Percentiles rank a stretch among this genome's conserved stretches.
phyloP scores from a whole-genome alignment of 2,329 filamentous ascomycete genomes.

The Penicillium sp. region DNA sequence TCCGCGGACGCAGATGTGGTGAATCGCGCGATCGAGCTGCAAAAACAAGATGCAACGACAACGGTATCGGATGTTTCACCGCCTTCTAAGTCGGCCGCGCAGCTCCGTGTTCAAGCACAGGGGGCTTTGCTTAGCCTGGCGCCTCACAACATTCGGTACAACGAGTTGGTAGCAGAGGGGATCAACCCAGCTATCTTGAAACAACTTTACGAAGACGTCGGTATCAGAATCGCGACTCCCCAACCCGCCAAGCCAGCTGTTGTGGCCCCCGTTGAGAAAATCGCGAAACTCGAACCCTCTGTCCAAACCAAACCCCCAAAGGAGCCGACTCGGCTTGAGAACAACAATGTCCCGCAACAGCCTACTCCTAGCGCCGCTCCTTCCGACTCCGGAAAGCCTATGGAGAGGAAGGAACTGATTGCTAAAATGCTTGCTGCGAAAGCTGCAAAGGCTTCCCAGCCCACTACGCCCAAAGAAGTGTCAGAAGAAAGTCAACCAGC shows the following conservation, averaged over 20 bases:
- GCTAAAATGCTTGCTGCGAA: slow-evolving; percentile 77
- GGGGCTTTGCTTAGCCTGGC: slow-evolving; percentile 69
- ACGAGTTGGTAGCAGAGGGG: slow-evolving; percentile 75
- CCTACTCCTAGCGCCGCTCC: neutral
- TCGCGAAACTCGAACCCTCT: neutral
- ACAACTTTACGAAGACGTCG: slow-evolving; percentile 71
- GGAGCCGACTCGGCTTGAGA: neutral
- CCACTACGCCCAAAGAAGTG: slow-evolving; percentile 24
- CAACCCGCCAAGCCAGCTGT: neutral
- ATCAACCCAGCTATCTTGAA: slow-evolving; percentile 69
- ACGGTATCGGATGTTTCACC: neutral
- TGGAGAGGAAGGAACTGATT: slow-evolving; percentile 77
- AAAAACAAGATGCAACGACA: slow-evolving; percentile 13
- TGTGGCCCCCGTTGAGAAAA: slow-evolving; percentile 17
- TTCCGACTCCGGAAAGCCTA: slow-evolving; percentile 47
- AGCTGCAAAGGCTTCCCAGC: slow-evolving; percentile 58
- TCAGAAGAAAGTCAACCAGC: slow-evolving; percentile 15
- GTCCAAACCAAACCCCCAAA: slow-evolving; percentile 3
- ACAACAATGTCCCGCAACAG: neutral
- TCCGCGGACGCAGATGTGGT: slow-evolving; percentile 28
- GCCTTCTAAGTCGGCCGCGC: slow-evolving; percentile 37
- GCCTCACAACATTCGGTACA: slow-evolving; percentile 72
- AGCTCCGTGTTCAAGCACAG: slow-evolving; percentile 60
- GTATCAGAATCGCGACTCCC: slow-evolving; percentile 54
- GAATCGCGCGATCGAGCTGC: slow-evolving; percentile 21